Evolutionary conservation across 495 filamentous ascomycete genomes (phyloP).

Genomic region (Cladorrhinum samala): DNA sequence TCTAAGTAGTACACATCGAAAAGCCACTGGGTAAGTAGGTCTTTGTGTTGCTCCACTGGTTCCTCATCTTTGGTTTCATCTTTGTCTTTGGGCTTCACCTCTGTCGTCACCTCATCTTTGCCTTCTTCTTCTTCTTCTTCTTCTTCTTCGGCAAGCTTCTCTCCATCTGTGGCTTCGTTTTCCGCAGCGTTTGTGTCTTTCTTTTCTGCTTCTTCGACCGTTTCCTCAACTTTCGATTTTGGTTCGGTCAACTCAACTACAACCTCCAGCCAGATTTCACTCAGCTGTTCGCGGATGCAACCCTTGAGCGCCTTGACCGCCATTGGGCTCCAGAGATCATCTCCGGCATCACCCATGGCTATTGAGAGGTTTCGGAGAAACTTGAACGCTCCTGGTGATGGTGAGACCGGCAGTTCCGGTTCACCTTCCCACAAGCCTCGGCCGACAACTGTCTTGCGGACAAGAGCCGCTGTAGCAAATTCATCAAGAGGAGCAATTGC

Average conservation of each 20-base stretch:
- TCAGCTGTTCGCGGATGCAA: slow-evolving; percentile 41
- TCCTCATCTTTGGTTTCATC: slow-evolving; percentile 11
- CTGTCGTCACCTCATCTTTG: slow-evolving; percentile 4
- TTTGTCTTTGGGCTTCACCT: too few species aligned
- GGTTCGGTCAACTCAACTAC: slow-evolving; percentile 17
- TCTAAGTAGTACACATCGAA: slow-evolving; percentile 72
- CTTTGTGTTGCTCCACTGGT: slow-evolving; percentile 31
- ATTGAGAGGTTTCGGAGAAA: slow-evolving; percentile 60
- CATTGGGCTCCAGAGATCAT: slow-evolving; percentile 76
- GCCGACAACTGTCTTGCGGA: slow-evolving; percentile 39
- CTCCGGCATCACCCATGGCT: slow-evolving; percentile 63
- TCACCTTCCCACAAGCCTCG: slow-evolving; percentile 70
- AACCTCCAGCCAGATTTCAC: slow-evolving; percentile 34
- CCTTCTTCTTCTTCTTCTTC: neutral
- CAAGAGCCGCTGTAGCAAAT: slow-evolving; percentile 31
- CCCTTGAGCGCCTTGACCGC: slow-evolving; percentile 60
- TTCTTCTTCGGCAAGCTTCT: slow-evolving; percentile 10
- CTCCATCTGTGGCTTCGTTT: slow-evolving; percentile 12
- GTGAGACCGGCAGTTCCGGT: slow-evolving; percentile 72
- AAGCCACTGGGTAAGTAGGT: slow-evolving; percentile 63
- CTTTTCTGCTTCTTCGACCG: slow-evolving; percentile 21
- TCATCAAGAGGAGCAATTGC: slow-evolving; percentile 32
- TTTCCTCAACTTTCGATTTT: slow-evolving; percentile 7
- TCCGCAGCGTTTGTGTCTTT: slow-evolving; percentile 37
- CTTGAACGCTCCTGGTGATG: slow-evolving; percentile 68